Evolutionary conservation across 164 flowering plant species (phyloP), one percentile per base, ranked within the genome.

Genomic region (Umbellularia californica): DNA sequence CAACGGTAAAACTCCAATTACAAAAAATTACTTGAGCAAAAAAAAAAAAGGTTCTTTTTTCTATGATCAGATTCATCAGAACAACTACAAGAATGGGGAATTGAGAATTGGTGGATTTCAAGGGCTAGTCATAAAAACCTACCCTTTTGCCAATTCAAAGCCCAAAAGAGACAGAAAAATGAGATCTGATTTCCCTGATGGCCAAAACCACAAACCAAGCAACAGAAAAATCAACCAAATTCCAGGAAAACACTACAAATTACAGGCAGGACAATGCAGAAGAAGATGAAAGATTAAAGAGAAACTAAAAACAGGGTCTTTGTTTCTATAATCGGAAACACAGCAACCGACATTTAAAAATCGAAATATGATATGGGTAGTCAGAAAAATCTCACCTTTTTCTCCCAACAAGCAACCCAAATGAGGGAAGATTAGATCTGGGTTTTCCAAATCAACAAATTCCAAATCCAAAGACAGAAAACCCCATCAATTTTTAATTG

Each of bases 181-280:
- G 47, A 28, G 12, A 77, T n/a, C 1, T 60, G 63, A 62, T 51
- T 52, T 68, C 65, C 25, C 20, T 3, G 20, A 15, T 60, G 13
- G 28, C 25, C 24, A 7, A 64, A 14, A 14, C 41, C n/a, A 64
- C 7, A 14, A 28, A 66, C 27, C 41, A 25, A 66, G 14, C 5
- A 30, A 28, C 65, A 25, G 22, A 2, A 66, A 30, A 7, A 13
- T 5, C 50, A 66, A 28, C 47, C 27, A 25, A 66, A 66, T 10
- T 63, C 25, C 23, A 63, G 66, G 66, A n/a, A 63, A 24, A 24
- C 25, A 64, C 67, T 64, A 55, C n/a, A 64, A 64, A 64, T 64
- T 24, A 64, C 67, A 22, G 30, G 30, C 67, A 23, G 22, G 67
- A 64, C 22, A 64, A 12, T 67, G 47, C 70, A 67, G 1, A 15